Evolutionary conservation across 2,329 filamentous ascomycete species (phyloP), one percentile per base, ranked within the genome.

Genomic region (Sarocladium kiliense): DNA sequence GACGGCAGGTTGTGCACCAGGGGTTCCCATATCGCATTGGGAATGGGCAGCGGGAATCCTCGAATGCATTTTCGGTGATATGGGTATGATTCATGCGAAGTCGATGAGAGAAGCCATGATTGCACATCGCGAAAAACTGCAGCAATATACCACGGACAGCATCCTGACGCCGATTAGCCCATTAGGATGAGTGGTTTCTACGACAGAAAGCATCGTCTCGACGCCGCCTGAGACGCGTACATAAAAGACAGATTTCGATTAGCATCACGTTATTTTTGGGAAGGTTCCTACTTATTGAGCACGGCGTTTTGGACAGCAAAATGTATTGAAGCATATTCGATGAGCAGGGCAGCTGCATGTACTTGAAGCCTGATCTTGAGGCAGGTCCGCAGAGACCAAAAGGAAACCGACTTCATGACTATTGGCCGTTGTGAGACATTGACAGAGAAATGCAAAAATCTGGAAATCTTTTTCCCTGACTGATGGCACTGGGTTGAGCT

Each of bases 71-170:
- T 81, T 76, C 74, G 66, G 70, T 50, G 71, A 76, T 41, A 74
- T 79, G 66, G 78, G 78, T 9, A 79, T 81, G 74, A 65, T 76
- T 32, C 75, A 79, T 58, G 77, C 77, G 2, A 69, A 71, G 55
- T 65, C 68, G 18, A 66, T 79, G 57, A 72, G 74, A 36, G 74
- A 77, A 41, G 61, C 68, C 6, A 74, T 77, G 73, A 59, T 54
- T n/a, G 58, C 58, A 12, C 59, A 66, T 39, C 58, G 57, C 23
- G 61, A 63, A 21, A 57, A 44, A n/a, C 6, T 53, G 34, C 47
- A 36, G 16, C 26, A 36, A 27, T 51, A 36, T 18, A 34, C 47
- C 7, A 51, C 47, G 5, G 47, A 51, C n/a, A 51, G 47, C 30
- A 34, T 51, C 7, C 25, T 51, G 9, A 36, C 47, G 19, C 47